These are phyloP conservation scores for Tripidium arundinaceum DNA, from an alignment of 202 grass and related monocot genomes.

Conservation along the genomic window DNA sequence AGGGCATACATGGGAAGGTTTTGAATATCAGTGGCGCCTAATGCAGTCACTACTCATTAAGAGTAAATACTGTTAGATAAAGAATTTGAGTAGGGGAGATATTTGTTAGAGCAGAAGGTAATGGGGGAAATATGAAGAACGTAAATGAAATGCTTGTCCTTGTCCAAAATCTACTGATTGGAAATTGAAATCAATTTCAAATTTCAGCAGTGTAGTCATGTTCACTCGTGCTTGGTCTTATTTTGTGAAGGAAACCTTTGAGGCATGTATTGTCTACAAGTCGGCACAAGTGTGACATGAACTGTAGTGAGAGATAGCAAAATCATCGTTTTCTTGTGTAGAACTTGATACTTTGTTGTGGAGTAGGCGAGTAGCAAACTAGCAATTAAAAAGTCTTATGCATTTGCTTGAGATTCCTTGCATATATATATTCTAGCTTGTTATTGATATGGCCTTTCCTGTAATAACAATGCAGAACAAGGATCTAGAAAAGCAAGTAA, in stretches of 20 bases:
- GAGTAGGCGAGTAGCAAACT: not conserved
- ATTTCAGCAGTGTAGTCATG: not conserved
- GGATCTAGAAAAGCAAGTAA: slow-evolving; percentile 92
- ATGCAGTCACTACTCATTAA: not conserved
- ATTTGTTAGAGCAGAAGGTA: not conserved
- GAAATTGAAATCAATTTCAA: not conserved
- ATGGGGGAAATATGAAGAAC: not conserved
- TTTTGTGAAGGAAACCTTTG: not conserved
- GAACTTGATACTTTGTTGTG: slow-evolving; percentile 7
- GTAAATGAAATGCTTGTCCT: not conserved
- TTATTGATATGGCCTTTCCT: slow-evolving; percentile 12
- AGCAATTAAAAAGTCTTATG: not conserved
- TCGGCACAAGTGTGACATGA: not conserved
- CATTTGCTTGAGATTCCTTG: slow-evolving; percentile 18
- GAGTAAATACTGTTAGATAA: not conserved
- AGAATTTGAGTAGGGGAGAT: not conserved
- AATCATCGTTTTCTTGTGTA: slow-evolving; percentile 1
- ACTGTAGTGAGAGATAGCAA: not conserved
- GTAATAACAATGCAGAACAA: slow-evolving; percentile 65
- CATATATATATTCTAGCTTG: not conserved
- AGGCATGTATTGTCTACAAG: not conserved
- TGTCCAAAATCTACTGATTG: not conserved
- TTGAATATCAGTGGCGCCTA: not conserved
- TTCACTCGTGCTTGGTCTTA: not conserved
- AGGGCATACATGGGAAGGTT: not conserved